phyloP scores from a whole-genome alignment of 768 basidiomycete species.

The Tephrocybe rancida region DNA sequence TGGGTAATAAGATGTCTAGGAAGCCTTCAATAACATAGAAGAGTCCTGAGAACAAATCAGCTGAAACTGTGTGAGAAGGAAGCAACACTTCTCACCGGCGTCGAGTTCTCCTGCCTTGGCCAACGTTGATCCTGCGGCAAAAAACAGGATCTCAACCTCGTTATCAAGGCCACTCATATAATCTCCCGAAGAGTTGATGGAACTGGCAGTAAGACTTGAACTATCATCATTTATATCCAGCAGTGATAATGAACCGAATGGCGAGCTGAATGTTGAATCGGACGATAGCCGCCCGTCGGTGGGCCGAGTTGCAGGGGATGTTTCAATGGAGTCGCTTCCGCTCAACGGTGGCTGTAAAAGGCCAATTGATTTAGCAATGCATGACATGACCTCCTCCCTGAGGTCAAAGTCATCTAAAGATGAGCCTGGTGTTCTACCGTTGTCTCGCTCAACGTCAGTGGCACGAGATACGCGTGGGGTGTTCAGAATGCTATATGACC shows the following conservation, averaged over 20 bases:
- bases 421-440: constrained; percentile 25
- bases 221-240: constrained; percentile 71
- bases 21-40: constrained; percentile 98
- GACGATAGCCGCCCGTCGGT: constrained; percentile 39
- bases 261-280: constrained; percentile 52
- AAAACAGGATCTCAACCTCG: constrained; percentile 95
- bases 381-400: constrained; percentile 96
- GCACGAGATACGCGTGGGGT: constrained; percentile 46
- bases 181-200: constrained; percentile 52
- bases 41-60: constrained; percentile 48
- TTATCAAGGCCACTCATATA: constrained; percentile 90
- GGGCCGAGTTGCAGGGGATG: constrained; percentile 64
- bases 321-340: constrained; percentile 63
- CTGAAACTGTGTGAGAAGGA: constrained; percentile 5
- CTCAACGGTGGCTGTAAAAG: constrained; percentile 85
- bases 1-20: constrained; percentile 85
- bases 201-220: constrained; percentile 66
- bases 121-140: constrained; percentile 81
- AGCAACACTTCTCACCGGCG: constrained; percentile 53
- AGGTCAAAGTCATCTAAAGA: constrained; percentile 84
- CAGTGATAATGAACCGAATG: constrained; percentile 75
- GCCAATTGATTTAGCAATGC: constrained; percentile 97
- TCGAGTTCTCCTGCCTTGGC: constrained; percentile 90
- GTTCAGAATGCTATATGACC: constrained; percentile 52
- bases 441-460: constrained; percentile 24